phyloP scores from a whole-genome alignment of 257 asterid genomes.

The Solanum arcanum region DNA sequence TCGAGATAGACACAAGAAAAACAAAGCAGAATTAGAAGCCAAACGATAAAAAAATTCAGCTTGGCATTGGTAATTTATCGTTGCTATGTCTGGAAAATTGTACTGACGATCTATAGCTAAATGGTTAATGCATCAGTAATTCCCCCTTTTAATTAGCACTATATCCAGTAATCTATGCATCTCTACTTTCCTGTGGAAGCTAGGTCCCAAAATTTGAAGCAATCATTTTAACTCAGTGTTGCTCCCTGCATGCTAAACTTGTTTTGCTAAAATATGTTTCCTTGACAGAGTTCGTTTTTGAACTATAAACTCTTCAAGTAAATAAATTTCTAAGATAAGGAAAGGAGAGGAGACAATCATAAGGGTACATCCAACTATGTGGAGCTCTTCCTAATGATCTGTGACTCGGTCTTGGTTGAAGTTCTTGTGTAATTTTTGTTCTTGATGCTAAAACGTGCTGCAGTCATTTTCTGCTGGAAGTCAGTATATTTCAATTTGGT shows the following conservation, averaged over 20 bases:
- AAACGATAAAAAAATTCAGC: neutral
- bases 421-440: neutral
- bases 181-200: neutral
- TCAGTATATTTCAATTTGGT: neutral
- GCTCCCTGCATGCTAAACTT: neutral
- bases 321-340: neutral
- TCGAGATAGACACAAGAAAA: neutral
- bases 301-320: neutral
- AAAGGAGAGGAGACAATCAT: neutral
- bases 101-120: neutral
- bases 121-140: neutral
- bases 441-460: neutral
- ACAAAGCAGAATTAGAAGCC: neutral
- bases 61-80: neutral
- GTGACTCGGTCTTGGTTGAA: neutral
- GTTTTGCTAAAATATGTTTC: neutral
- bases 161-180: neutral
- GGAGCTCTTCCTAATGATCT: neutral
- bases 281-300: neutral
- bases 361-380: neutral
- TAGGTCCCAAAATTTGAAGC: neutral
- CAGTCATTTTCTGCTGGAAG: neutral
- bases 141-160: neutral
- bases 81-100: neutral
- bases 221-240: neutral